Evolutionary conservation across 2,329 filamentous ascomycete species (phyloP).

Genomic region (Colletotrichum sp.): DNA sequence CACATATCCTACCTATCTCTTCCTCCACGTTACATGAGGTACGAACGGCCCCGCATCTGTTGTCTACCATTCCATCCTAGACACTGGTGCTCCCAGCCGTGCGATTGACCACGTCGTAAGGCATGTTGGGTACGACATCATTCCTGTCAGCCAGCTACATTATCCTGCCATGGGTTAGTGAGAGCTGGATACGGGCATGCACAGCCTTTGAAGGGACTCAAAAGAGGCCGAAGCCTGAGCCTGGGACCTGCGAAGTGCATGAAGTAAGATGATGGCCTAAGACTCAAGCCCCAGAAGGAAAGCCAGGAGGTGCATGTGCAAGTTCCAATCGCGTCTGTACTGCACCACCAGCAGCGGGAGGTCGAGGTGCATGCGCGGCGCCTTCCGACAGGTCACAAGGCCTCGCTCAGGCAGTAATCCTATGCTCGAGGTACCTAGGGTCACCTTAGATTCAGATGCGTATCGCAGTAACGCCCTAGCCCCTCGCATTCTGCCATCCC

Average conservation of each 20-base stretch:
- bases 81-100: not conserved
- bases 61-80: not conserved
- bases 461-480: not conserved
- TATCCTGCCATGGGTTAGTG: not conserved
- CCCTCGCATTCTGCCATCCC: not conserved
- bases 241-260: not conserved
- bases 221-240: not conserved
- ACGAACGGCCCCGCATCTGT: not conserved
- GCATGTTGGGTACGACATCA: not conserved
- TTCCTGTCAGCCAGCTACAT: not conserved
- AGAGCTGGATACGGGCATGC: not conserved
- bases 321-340: not conserved
- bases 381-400: slow-evolving; percentile 17
- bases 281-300: not conserved
- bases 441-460: not conserved
- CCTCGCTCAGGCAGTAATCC: slow-evolving; percentile 3
- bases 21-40: not conserved
- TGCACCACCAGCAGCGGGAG: not conserved
- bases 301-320: not conserved
- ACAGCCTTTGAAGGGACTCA: not conserved
- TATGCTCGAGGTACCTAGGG: not conserved
- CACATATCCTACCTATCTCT: not conserved
- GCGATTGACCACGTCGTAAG: not conserved
- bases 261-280: not conserved
- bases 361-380: slow-evolving; percentile 2